These are phyloP conservation scores for Metarhizium sp. DNA, from an alignment of 2,329 filamentous ascomycete genomes.

Conservation along the genomic window DNA sequence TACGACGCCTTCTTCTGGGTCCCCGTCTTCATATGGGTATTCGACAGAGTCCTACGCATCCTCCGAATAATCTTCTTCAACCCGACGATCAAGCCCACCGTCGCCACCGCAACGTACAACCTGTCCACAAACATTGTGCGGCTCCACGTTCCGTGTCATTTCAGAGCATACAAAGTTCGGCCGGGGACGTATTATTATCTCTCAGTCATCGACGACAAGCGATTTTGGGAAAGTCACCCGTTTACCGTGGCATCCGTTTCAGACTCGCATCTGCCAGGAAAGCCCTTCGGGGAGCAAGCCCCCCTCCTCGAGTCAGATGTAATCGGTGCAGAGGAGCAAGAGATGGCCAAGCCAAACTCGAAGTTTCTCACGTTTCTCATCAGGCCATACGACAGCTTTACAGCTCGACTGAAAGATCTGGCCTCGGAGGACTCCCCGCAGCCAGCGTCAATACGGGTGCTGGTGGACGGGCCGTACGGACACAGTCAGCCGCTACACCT, in stretches of 20 bases:
- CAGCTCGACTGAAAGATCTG: constrained; percentile 23
- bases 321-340: constrained; percentile 1
- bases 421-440: constrained; percentile 16
- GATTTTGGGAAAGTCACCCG: constrained; percentile 40
- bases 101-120: constrained; percentile 25
- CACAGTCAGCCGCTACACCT: constrained; percentile 26
- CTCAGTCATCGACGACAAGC: constrained; percentile 27
- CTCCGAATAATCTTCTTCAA: constrained; percentile 33
- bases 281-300: constrained; percentile 19
- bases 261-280: constrained; percentile 6
- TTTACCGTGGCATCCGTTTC: constrained; percentile 33
- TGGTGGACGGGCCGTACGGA: constrained; percentile 37
- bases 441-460: constrained; percentile 21
- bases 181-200: constrained; percentile 38
- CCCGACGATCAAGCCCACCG: constrained; percentile 25
- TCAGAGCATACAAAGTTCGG: constrained; percentile 21
- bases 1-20: constrained; percentile 42
- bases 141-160: constrained; percentile 26
- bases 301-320: constrained; percentile 19
- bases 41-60: constrained; percentile 37
- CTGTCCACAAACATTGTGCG: constrained; percentile 31
- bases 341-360: neutral
- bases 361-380: constrained; percentile 32
- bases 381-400: constrained; percentile 36
- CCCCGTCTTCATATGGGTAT: constrained; percentile 37